Evolutionary conservation across 2,329 filamentous ascomycete species (phyloP).

Genomic region (Trichoderma arundinaceum): DNA sequence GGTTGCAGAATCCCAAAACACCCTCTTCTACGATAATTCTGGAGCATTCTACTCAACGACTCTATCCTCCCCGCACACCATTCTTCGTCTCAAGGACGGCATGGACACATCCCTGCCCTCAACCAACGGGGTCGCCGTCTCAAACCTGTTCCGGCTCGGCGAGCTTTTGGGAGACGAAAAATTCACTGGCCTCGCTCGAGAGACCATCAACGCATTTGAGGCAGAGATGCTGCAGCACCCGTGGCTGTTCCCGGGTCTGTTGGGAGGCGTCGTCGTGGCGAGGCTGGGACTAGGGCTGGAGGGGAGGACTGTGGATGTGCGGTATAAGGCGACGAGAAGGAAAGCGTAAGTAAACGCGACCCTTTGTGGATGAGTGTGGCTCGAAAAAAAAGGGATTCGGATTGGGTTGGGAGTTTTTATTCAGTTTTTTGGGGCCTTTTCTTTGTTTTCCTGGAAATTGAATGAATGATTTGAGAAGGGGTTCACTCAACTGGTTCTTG

Average conservation of each 20-base stretch:
- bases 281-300: slow-evolving; percentile 74
- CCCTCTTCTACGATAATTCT: slow-evolving; percentile 74
- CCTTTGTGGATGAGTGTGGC: not conserved
- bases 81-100: slow-evolving; percentile 90
- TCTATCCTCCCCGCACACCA: slow-evolving; percentile 66
- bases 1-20: slow-evolving; percentile 69
- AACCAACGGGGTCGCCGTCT: slow-evolving; percentile 84
- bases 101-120: slow-evolving; percentile 93
- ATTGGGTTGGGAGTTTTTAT: not conserved
- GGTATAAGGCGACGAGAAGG: slow-evolving; percentile 38
- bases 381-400: not conserved
- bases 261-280: slow-evolving; percentile 75
- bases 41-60: slow-evolving; percentile 78
- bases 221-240: slow-evolving; percentile 92
- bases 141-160: slow-evolving; percentile 83
- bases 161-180: slow-evolving; percentile 68
- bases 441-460: not conserved
- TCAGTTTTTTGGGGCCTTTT: not conserved
- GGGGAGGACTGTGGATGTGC: slow-evolving; percentile 39
- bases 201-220: slow-evolving; percentile 85
- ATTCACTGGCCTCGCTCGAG: slow-evolving; percentile 69
- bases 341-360: slow-evolving; percentile 29
- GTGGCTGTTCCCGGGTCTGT: slow-evolving; percentile 83
- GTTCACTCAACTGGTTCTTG: not conserved
- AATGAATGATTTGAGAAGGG: not conserved